phyloP scores from a whole-genome alignment of 192 early-diverging fungal genomes.

The Helicostylum pulchrum region DNA sequence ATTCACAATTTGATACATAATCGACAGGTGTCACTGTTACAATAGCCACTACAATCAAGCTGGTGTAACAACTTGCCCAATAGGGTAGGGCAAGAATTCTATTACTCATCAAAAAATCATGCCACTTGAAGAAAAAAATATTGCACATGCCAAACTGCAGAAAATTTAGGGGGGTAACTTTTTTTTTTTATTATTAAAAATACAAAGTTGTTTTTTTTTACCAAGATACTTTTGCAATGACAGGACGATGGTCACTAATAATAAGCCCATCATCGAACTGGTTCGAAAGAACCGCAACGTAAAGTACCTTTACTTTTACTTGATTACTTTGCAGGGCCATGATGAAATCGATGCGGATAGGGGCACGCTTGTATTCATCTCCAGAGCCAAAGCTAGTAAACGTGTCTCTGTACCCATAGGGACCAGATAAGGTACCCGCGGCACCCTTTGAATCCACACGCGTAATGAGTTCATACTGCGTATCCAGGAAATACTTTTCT shows the following conservation, averaged over 20 bases:
- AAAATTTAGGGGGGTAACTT: too few species aligned
- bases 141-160: too few species aligned
- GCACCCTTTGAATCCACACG: constrained; percentile 8
- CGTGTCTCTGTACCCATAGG: constrained; percentile 33
- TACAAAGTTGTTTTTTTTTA: constrained; percentile 1
- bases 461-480: constrained; percentile 31
- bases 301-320: constrained; percentile 4
- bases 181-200: neutral
- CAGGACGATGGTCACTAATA: constrained; percentile 43
- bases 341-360: constrained; percentile 36
- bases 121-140: too few species aligned
- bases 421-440: constrained; percentile 15
- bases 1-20: too few species aligned
- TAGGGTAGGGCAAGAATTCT: too few species aligned
- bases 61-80: too few species aligned
- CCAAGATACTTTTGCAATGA: constrained; percentile 28
- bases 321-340: constrained; percentile 4
- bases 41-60: too few species aligned
- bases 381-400: constrained; percentile 35
- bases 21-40: too few species aligned
- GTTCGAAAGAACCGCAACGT: constrained; percentile 27
- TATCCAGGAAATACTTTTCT: constrained; percentile 19
- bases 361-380: constrained; percentile 11
- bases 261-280: constrained; percentile 33
- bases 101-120: too few species aligned